Percentiles rank a stretch among this genome's conserved stretches.
Evolutionary conservation across 2,329 filamentous ascomycete species (phyloP).

Genomic region (Aureobasidium sp.): DNA sequence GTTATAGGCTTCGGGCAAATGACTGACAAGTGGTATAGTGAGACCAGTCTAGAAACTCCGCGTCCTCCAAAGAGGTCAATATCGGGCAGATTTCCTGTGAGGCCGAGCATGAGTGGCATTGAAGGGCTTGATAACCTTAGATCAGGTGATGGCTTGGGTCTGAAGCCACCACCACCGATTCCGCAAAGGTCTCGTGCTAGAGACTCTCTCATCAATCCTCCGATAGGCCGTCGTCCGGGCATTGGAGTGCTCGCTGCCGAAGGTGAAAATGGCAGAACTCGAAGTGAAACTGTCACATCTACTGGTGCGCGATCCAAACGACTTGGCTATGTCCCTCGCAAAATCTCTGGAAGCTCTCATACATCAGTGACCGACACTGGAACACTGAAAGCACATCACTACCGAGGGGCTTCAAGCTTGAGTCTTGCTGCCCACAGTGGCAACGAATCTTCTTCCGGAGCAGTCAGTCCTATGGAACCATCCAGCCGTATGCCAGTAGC

Average conservation of each 20-base stretch:
- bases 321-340: conserved; percentile 54
- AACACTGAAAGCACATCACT: conserved; percentile 27
- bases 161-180: conserved; percentile 61
- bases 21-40: conserved; percentile 41
- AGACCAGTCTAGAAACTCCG: conserved; percentile 69
- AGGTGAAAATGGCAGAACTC: conserved; percentile 60
- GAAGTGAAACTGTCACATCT: conserved; percentile 52
- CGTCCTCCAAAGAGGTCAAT: conserved; percentile 55
- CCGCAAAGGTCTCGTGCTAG: conserved; percentile 76
- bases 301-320: conserved; percentile 49
- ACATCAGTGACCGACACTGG: conserved; percentile 22
- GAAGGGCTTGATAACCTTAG: conserved; percentile 46
- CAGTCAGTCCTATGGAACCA: conserved; percentile 28
- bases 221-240: conserved; percentile 50
- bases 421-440: conserved; percentile 24
- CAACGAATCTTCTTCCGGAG: conserved; percentile 27
- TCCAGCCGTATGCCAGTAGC: conserved; percentile 3
- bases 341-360: conserved; percentile 40
- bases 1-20: too few species aligned
- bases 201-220: conserved; percentile 29
- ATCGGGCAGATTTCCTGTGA: conserved; percentile 53
- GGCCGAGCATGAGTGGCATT: conserved; percentile 58
- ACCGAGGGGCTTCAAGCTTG: conserved; percentile 25
- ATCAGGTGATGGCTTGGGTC: conserved; percentile 54
- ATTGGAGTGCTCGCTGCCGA: conserved; percentile 65